Percentiles rank a stretch among this genome's conserved stretches.
These are phyloP conservation scores for Rhizophora apiculata DNA, from an alignment of 345 rosid genomes.

Conservation along the genomic window DNA sequence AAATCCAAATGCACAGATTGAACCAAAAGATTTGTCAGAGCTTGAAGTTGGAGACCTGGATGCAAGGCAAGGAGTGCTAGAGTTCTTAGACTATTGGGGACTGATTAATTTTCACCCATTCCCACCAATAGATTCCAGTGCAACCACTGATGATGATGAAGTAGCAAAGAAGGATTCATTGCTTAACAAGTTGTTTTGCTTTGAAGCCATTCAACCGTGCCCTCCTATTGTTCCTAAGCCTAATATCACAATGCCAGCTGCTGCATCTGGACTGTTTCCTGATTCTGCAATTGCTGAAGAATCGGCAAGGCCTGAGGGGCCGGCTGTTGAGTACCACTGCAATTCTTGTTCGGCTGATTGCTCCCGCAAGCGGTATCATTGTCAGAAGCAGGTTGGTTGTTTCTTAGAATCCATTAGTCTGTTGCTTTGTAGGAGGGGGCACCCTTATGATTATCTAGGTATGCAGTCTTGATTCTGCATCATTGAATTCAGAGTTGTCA, in stretches of 20 bases:
- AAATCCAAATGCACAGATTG: conserved; percentile 58
- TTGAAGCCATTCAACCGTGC: conserved; percentile 54
- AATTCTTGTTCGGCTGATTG: conserved; percentile 99
- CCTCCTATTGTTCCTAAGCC: conserved; percentile 45
- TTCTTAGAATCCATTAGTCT: conserved; percentile 9
- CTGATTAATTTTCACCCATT: conserved; percentile 94
- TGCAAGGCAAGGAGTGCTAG: conserved; percentile 84
- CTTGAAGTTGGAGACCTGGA: conserved; percentile 75
- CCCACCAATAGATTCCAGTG: conserved; percentile 42
- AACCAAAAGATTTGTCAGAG: conserved; percentile 64
- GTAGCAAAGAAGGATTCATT: conserved; percentile 41
- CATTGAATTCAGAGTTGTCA: not conserved
- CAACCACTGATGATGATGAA: conserved; percentile 36
- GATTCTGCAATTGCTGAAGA: conserved; percentile 79
- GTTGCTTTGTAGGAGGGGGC: not conserved
- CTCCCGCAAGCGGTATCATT: conserved; percentile 97
- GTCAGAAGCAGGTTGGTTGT: conserved; percentile 83
- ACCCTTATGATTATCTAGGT: not conserved
- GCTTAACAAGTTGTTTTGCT: conserved; percentile 68
- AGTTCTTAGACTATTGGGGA: conserved; percentile 99
- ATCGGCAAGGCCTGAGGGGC: conserved; percentile 69
- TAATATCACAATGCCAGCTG: conserved; percentile 46
- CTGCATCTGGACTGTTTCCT: conserved; percentile 60
- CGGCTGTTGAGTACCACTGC: conserved; percentile 94
- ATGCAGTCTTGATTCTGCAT: not conserved